Percentiles rank a stretch among this genome's conserved stretches.
Conservation (phyloP, 768 basidiomycete species). For the Pleurotus tuoliensis region DNA sequence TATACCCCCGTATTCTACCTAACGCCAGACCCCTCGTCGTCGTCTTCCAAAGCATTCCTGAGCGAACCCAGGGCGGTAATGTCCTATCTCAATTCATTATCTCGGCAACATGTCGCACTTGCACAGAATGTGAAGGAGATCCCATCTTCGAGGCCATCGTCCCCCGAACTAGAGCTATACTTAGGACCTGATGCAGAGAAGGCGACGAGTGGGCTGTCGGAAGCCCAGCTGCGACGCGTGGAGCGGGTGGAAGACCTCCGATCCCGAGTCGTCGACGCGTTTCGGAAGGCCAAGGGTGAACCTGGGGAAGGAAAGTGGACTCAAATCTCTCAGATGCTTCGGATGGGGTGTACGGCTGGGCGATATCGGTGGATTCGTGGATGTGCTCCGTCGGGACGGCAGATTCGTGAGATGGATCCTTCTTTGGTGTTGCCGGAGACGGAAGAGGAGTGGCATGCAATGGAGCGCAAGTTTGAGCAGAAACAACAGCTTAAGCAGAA, state of each 20-base stretch:
- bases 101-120: conserved; percentile 21
- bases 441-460: conserved; percentile 46
- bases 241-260: conserved; percentile 27
- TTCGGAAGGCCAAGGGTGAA: conserved; percentile 31
- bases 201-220: neutral
- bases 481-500: conserved; percentile 21
- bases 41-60: neutral
- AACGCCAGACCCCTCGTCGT: neutral
- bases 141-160: conserved; percentile 16
- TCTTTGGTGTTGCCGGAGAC: conserved; percentile 37
- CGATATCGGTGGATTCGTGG: conserved; percentile 25
- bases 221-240: conserved; percentile 1
- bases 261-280: conserved; percentile 28
- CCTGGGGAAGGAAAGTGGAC: conserved; percentile 46
- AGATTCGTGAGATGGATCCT: conserved; percentile 23
- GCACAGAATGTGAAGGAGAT: conserved; percentile 24
- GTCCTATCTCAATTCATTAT: conserved; percentile 11
- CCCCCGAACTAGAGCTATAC: conserved; percentile 1
- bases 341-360: conserved; percentile 35
- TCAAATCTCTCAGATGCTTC: conserved; percentile 33
- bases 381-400: conserved; percentile 16
- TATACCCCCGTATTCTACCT: conserved; percentile 6
- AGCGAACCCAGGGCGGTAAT: neutral
- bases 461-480: conserved; percentile 33
- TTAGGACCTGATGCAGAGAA: neutral